Base-by-base conservation (phyloP, 345 rosid species). In the Euphorbia peplus region DNA sequence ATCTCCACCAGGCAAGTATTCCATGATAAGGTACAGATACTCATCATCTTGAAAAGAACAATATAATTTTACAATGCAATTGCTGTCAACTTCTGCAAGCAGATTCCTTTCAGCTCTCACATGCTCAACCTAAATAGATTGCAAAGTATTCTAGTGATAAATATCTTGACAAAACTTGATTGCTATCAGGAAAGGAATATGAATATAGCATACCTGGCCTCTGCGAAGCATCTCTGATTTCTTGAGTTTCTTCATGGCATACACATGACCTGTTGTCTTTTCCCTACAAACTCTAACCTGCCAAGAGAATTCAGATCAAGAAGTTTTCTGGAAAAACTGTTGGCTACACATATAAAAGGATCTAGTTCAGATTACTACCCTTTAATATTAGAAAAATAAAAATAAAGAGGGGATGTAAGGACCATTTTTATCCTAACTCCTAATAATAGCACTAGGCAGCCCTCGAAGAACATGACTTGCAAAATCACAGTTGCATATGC, bases 181-280 rank as follows among this genome's bases (percentile, higher is more conserved):
- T 7, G 63, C 57, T 28, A 37, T 67, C 48, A 65, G 46, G 32
- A 35, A 78, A 60, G 56, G 48, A 37, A 46, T 29, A 69, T 53
- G 69, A 68, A 79, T 56, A 39, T 28, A 60, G 44, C 24, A 60
- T 75, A 88, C 97, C 88, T 93, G 98, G 80, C 98, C 98, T 82
- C 98, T 86, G 14, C 96, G 96, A 82, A 93, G 93, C 97, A 93
- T 93, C 88, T 93, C 98, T 0, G 95, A 84, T 75, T 89, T 89
- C 75, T 84, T 89, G 53, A 89, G 95, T 70, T 87, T 90, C 80
- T 95, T 95, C 99, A 95, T 95, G 18, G 97, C 99, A 72, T 91
- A 92, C 66, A 95, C 98, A 63, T 90, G 87, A 56, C 90, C 90
- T 19, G 98, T 87, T 29, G 89, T 81, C 81, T 86, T 91, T 83